These are phyloP conservation scores for Rhizoctonia solani DNA, from an alignment of 1,284 basidiomycete genomes.

Conservation along the genomic window DNA sequence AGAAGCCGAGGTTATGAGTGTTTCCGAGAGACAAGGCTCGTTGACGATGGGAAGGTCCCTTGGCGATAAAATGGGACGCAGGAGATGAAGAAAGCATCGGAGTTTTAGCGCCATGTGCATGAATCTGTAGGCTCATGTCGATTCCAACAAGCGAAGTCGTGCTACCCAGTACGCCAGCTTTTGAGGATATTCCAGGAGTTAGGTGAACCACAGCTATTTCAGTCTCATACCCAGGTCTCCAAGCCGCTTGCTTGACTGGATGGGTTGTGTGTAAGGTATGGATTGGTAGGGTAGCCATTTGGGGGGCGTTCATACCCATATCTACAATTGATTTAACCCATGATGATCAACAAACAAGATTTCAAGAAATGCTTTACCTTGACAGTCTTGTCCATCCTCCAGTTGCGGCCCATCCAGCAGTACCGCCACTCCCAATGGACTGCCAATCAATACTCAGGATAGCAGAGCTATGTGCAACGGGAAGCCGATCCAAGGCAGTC, in stretches of 20 bases:
- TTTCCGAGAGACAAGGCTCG: constrained; percentile 26
- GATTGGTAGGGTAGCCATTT: constrained; percentile 62
- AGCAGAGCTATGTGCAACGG: constrained; percentile 76
- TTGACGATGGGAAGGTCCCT: constrained; percentile 9
- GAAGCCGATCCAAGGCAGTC: constrained; percentile 63
- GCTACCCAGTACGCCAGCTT: constrained; percentile 6
- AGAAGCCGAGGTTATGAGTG: constrained; percentile 17
- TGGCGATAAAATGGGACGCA: constrained; percentile 9
- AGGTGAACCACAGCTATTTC: constrained; percentile 61
- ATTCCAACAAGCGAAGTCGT: constrained; percentile 26
- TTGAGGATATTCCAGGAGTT: constrained; percentile 35
- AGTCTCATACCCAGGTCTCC: constrained; percentile 79
- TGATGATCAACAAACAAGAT: constrained; percentile 16
- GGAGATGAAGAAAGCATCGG: constrained; percentile 37
- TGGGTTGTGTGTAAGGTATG: constrained; percentile 78
- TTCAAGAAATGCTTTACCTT: constrained; percentile 57
- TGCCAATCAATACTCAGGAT: constrained; percentile 80
- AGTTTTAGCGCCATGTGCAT: constrained; percentile 28
- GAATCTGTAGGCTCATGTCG: constrained; percentile 30
- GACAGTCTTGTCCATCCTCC: constrained; percentile 81
- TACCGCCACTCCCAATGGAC: constrained; percentile 44
- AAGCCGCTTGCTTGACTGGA: constrained; percentile 72
- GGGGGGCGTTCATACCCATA: constrained; percentile 72
- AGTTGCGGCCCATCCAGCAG: constrained; percentile 79
- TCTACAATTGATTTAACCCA: constrained; percentile 48